Base-by-base conservation (phyloP, 2,329 filamentous ascomycete species). In the Hymenoscyphus repandus region DNA sequence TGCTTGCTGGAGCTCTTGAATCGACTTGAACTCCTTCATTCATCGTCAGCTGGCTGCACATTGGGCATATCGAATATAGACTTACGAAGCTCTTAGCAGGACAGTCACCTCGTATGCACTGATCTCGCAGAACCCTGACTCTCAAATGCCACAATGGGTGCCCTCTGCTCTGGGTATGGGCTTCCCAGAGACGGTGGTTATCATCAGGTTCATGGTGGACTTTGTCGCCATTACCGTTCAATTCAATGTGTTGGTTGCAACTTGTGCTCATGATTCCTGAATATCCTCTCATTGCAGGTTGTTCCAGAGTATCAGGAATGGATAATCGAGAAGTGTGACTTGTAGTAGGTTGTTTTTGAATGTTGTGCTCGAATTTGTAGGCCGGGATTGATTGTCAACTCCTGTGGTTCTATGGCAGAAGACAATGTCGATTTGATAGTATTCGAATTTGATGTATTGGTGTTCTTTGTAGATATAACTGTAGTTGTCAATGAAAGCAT, bases 81-180 rank as follows among this genome's bases (percentile, higher is more conserved):
- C 59, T 36, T 54, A 61, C 61, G 45, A 63, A 63, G 45, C 49
- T 47, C 22, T 52, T 53, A 46, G 44, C 47, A 33, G 56, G 57
- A 47, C 51, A 56, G 50, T 61, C 59, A 6, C 55, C 59, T 45
- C 53, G 46, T 11, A 47, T 52, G 50, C 59, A 54, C 38, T 58
- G 49, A 30, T 63, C 57, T 40, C 58, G 62, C 40, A 63, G 39
- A 17, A 61, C 55, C 11, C 44, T 58, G 10, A 63, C 52, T 4
- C 52, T 45, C 20, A 63, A 44, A 54, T 63, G 57, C 56, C 57
- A 63, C 30, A 55, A 30, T 15, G 59, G 59, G 22, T 52, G 45
- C 31, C 49, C 38, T 20, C 50, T 55, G 11, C 37, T 18, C 20
- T 40, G 20, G 10, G 20, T 45, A 2, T 52, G 47, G 33, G 53